Evolutionary conservation across 2,329 filamentous ascomycete genomes (phyloP), one percentile per base, ranked within the genome.

Genomic region (Penicillium sp.): DNA sequence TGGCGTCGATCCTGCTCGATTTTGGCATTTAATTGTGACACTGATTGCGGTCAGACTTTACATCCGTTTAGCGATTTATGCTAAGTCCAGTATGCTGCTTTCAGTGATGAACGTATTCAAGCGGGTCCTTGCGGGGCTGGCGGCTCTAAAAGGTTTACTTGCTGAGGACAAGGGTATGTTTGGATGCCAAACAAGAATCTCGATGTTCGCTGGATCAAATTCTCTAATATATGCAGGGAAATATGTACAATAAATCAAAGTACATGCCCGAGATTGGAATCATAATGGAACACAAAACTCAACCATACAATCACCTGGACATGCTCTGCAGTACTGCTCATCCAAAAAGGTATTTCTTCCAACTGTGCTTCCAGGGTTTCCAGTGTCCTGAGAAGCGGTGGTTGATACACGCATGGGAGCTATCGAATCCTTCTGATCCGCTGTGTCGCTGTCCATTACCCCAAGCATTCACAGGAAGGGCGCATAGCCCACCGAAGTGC

Each of bases 401-500:
- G 31, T 71, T 69, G 3, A 71, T 50, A 48, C 67, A 71, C 3
- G 68, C 68, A 25, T 67, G 56, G 1, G 39, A n/a, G 33, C 61
- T 67, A 2, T 36, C 16, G 40, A 69, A 70, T 0, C 35, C 46
- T 50, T 68, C 63, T 0, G 67, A 52, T 3, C 63, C 63, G 41
- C 65, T 68, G 46, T 71, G 68, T 31, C 69, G 57, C 51, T 71
- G 69, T 13, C 69, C 69, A 53, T 70, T 71, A 0, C 65, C 69
- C 69, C 69, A 71, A 2, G 60, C 65, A 66, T 96, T 96, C 33
- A 96, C 75, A 0, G 92, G 92, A 41, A 97, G 73, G 6, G 95
- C 85, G 88, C 95, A 96, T 55, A 95, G 84, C 3, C 90, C 89
- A 24, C 89, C 89, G 63, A 90, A 84, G 8, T 82, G 82, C 18